Evolutionary conservation across 129 eudicot genomes (phyloP).

Genomic region (Tagetes erecta): DNA sequence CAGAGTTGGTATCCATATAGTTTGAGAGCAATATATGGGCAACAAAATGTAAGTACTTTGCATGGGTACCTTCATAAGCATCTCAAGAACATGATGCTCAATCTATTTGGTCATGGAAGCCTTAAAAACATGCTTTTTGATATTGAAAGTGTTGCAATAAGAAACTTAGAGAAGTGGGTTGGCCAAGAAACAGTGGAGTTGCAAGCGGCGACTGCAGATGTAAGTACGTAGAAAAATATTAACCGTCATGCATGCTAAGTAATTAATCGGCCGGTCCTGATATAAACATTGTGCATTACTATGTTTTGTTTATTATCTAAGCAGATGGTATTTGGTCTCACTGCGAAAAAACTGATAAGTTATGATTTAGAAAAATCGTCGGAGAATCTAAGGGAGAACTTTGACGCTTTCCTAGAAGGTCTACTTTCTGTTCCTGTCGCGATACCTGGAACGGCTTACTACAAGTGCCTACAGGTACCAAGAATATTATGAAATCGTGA

Average conservation of each 20-base stretch:
- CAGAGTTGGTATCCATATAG: slow-evolving; percentile 82
- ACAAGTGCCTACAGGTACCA: slow-evolving; percentile 71
- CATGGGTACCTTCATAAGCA: slow-evolving; percentile 81
- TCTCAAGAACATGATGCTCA: slow-evolving; percentile 76
- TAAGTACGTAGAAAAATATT: background rate
- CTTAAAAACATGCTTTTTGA: slow-evolving; percentile 71
- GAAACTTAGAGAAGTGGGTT: slow-evolving; percentile 50
- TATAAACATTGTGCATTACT: background rate
- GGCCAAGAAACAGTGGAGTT: slow-evolving; percentile 29
- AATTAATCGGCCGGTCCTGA: no score
- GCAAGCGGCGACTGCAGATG: background rate
- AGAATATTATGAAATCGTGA: background rate
- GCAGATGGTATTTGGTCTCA: slow-evolving; percentile 33
- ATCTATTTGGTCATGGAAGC: slow-evolving; percentile 64
- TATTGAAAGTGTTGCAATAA: slow-evolving; percentile 50
- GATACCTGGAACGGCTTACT: slow-evolving; percentile 83
- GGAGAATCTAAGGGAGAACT: slow-evolving; percentile 62
- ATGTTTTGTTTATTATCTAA: background rate
- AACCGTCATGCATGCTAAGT: background rate
- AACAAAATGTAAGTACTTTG: slow-evolving; percentile 65
- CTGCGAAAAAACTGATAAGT: slow-evolving; percentile 71
- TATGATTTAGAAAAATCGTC: slow-evolving; percentile 57
- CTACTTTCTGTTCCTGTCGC: slow-evolving; percentile 64
- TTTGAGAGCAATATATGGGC: slow-evolving; percentile 62
- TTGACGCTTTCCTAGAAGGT: slow-evolving; percentile 68